Percentiles rank a stretch among this genome's conserved stretches.
phyloP scores from a whole-genome alignment of 768 basidiomycete species.

The Suillus lakei region DNA sequence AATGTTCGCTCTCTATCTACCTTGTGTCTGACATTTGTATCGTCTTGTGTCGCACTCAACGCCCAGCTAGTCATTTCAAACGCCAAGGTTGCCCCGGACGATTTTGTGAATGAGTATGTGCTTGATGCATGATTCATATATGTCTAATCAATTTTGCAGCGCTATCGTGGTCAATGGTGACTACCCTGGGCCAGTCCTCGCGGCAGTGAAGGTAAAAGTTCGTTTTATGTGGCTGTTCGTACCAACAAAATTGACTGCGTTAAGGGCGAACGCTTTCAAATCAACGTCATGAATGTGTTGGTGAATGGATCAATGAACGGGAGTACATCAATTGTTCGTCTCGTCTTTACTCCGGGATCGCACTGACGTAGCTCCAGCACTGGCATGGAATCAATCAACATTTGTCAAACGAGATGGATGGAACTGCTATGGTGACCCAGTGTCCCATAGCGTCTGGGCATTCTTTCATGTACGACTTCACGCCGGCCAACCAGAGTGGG shows the following conservation, averaged over 20 bases:
- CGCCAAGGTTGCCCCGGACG: slow-evolving; percentile 34
- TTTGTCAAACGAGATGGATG: slow-evolving; percentile 45
- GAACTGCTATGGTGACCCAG: slow-evolving; percentile 47
- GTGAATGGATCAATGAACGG: slow-evolving; percentile 42
- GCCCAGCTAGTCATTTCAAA: slow-evolving; percentile 31
- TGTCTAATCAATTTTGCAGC: slow-evolving; percentile 1
- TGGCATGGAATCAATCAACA: slow-evolving; percentile 53
- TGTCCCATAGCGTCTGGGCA: slow-evolving; percentile 42
- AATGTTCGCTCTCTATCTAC: background rate
- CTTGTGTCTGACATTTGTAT: slow-evolving; percentile 8
- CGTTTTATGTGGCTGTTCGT: background rate
- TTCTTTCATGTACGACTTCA: slow-evolving; percentile 42
- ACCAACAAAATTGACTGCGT: background rate
- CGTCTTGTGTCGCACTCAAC: slow-evolving; percentile 16
- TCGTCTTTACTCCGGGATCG: background rate
- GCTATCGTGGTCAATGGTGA: slow-evolving; percentile 43
- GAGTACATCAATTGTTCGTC: slow-evolving; percentile 41
- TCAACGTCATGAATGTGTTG: slow-evolving; percentile 40
- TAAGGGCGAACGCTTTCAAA: slow-evolving; percentile 41
- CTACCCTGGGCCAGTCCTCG: slow-evolving; percentile 43
- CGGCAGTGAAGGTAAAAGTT: slow-evolving; percentile 34
- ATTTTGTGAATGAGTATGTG: slow-evolving; percentile 18
- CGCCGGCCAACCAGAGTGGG: slow-evolving; percentile 26
- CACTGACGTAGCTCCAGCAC: background rate
- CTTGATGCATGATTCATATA: background rate